A percentile compares a stretch with the other conserved stretches of the same genome.
Conservation (phyloP, 345 rosid species). For the Aurinia saxatilis region DNA sequence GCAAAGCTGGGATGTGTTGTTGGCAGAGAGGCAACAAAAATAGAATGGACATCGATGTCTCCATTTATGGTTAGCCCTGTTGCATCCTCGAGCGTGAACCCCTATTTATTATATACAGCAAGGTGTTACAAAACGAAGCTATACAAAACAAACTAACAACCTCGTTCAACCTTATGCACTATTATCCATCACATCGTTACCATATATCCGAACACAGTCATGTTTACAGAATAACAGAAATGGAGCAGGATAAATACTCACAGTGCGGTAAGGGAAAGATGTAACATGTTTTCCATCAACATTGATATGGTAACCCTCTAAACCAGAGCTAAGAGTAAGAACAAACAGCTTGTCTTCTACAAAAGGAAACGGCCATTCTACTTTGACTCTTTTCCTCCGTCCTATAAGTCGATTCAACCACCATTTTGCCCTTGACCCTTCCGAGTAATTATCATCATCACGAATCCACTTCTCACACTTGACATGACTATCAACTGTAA, state of each 20-base stretch:
- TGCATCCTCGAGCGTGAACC: conserved; percentile 93
- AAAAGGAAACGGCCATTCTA: conserved; percentile 95
- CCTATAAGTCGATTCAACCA: conserved; percentile 81
- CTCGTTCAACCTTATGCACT: not conserved
- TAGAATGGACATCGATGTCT: conserved; percentile 69
- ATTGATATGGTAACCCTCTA: conserved; percentile 86
- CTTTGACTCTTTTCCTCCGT: conserved; percentile 51
- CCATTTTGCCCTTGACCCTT: conserved; percentile 74
- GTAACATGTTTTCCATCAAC: conserved; percentile 88
- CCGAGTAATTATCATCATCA: conserved; percentile 58
- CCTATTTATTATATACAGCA: conserved; percentile 38
- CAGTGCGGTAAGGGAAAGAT: conserved; percentile 89
- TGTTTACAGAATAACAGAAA: not conserved
- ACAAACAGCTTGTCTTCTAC: conserved; percentile 72
- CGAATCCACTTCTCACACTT: conserved; percentile 97
- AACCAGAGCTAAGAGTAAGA: conserved; percentile 80
- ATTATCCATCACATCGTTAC: not conserved
- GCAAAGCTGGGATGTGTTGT: conserved; percentile 75
- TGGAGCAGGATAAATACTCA: conserved; percentile 36
- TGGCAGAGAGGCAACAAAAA: conserved; percentile 86
- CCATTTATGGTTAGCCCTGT: conserved; percentile 76
- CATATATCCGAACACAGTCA: conserved; percentile 3
- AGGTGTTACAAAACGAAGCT: not conserved
- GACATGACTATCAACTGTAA: conserved; percentile 76
- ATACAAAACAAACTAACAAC: conserved; percentile 2